Percentiles rank a stretch among this genome's conserved stretches.
Evolutionary conservation across 345 rosid genomes (phyloP).

Genomic region (Microcos paniculata): DNA sequence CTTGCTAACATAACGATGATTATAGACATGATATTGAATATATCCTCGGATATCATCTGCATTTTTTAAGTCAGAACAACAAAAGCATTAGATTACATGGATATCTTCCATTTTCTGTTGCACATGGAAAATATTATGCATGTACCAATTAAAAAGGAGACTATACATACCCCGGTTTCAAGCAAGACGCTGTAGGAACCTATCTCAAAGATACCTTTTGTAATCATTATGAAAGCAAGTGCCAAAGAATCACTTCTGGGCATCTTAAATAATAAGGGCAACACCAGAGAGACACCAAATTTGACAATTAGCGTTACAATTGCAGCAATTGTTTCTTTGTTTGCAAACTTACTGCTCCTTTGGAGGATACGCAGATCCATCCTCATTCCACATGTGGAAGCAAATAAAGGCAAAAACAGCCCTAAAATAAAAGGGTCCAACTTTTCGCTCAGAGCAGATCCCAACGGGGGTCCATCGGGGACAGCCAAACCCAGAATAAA

Average conservation of each 20-base stretch:
- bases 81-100: conserved; percentile 1
- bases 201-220: conserved; percentile 10
- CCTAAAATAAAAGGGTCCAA: conserved; percentile 29
- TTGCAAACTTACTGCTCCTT: fast-evolving
- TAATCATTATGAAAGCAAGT: conserved; percentile 7
- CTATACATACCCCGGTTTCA: not conserved
- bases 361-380: not conserved
- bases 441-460: conserved; percentile 34
- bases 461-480: conserved; percentile 46
- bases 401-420: conserved; percentile 36
- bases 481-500: conserved; percentile 40
- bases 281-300: not conserved
- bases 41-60: conserved; percentile 4
- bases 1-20: not conserved
- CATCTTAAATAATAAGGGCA: not conserved
- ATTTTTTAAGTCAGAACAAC: not conserved
- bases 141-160: not conserved
- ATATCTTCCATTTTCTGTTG: too few species aligned
- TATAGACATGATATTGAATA: not conserved
- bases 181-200: not conserved
- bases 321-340: not conserved
- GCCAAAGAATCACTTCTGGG: not conserved
- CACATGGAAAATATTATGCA: too few species aligned
- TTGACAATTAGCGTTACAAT: not conserved
- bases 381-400: conserved; percentile 28